Base-by-base conservation (phyloP, 805 yeast species). In the Torulaspora delbrueckii region DNA sequence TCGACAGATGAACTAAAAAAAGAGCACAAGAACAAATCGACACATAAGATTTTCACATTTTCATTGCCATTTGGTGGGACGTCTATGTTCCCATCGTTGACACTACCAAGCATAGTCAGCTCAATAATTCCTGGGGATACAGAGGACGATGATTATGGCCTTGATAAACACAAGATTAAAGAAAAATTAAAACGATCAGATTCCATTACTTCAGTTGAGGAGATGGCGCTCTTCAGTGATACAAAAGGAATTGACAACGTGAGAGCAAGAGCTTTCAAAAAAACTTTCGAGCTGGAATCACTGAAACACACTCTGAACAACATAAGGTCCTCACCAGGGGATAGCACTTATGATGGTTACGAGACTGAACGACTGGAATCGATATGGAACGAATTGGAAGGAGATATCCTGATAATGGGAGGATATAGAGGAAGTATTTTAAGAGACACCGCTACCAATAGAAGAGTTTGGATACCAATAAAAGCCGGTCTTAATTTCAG, bases 341-440 rank as follows among this genome's bases (percentile, higher is more conserved):
- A 46, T 16, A 42, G 44, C 9, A 55, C 64, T 2, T 32, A 43
- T 1, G 67, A 64, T 40, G 66, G 66, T 2, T 61, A 58, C 35
- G 40, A 47, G 8, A 45, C 34, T 7, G 36, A 49, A 6, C 48
- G 66, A 23, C 26, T 61, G 43, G 75, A 76, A 25, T 60, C 75
- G 1, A 71, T 82, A 1, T 84, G 73, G 72, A 74, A 76, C 47
- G 76, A 76, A 22, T 54, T 88, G 1, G 82, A 80, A 18, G 96
- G 96, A 4, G 89, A 89, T 58, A 73, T 90, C 1, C 77, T 90
- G 2, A 71, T 90, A 1, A 48, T 90, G 63, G 96, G 96, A 4
- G 97, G 97, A 0, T 90, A 85, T 64, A 72, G 97, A 56, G 97
- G 97, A 2, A 79, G 88, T 37, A 77, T 84, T 4, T 66, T 90